Percentiles rank a stretch among this genome's conserved stretches.
phyloP scores from a whole-genome alignment of 257 asterid genomes.

The Petunia secreta region DNA sequence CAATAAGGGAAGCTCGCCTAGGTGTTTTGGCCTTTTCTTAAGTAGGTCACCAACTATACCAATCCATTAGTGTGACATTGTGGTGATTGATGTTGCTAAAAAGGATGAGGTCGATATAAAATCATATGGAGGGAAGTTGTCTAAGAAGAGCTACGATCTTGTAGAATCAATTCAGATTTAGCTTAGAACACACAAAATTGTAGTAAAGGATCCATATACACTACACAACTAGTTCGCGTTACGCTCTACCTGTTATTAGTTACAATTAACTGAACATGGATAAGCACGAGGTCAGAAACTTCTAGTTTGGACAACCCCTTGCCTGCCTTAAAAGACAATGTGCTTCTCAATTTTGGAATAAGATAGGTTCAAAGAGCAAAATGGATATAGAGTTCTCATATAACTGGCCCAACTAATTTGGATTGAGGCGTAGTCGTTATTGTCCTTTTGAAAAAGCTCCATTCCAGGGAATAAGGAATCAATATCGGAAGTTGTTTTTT shows the following conservation, averaged over 20 bases:
- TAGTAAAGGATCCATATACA: not conserved
- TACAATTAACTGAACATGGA: not conserved
- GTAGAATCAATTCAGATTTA: not conserved
- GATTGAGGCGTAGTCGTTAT: not conserved
- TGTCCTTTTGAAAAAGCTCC: not conserved
- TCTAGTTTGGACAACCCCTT: not conserved
- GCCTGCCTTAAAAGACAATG: not conserved
- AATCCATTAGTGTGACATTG: not conserved
- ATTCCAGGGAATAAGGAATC: not conserved
- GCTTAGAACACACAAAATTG: not conserved
- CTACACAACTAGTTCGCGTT: not conserved
- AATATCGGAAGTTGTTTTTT: not conserved
- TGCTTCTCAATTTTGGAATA: not conserved
- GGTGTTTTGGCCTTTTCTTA: not conserved
- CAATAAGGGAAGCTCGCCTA: not conserved
- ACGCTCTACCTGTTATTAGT: not conserved
- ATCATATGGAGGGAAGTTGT: not conserved
- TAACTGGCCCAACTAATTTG: not conserved
- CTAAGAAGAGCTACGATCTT: not conserved
- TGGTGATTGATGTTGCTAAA: not conserved
- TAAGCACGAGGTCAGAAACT: not conserved
- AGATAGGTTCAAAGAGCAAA: not conserved
- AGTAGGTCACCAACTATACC: not conserved
- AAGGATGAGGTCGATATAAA: not conserved
- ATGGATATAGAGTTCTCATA: not conserved